Base-by-base conservation (phyloP, 2,329 filamentous ascomycete species). In the Ambrosiella beaveri region DNA sequence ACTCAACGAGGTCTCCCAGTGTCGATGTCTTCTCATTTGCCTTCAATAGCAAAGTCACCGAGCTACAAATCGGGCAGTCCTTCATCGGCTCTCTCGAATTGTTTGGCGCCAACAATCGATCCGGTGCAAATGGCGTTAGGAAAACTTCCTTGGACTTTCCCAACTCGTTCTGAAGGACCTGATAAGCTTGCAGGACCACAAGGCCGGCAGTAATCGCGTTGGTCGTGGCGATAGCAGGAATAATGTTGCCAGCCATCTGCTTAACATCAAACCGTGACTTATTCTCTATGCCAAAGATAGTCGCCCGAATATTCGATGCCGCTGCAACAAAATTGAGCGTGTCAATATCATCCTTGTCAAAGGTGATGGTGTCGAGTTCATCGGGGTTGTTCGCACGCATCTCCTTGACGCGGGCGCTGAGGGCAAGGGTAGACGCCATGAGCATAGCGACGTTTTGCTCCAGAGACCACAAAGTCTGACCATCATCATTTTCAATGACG, bases 231-330 rank as follows among this genome's bases (percentile, higher is more conserved):
- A 98, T 98, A 1, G 93, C 93, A 1, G 93, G 93, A 61, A 98
- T 98, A 65, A 98, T 98, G 68, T 98, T 98, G 57, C 93, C 93
- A 3, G 93, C 93, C 91, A 97, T 98, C 71, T 98, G 86, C 73
- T 98, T 98, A 65, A 93, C 90, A 67, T 97, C 90, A 66, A 97
- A 98, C 60, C 94, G 88, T 19, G 89, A 95, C 68, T 88, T 91
- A 3, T 75, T 73, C 57, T 91, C 86, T 59, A 98, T 95, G 58
- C 83, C 85, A 66, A 98, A 98, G n/a, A 95, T 77, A 27, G 80
- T 75, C 0, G 91, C 93, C 50, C 93, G 81, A 27, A 98, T 79
- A 65, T 98, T 98, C 37, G 91, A 88, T 64, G 85, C 88, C 0
- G 93, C 82, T 0, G 89, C 80, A 6, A 98, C 93, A 68, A 98